These are phyloP conservation scores for Letharia columbiana DNA, from an alignment of 495 filamentous ascomycete genomes.

Conservation along the genomic window DNA sequence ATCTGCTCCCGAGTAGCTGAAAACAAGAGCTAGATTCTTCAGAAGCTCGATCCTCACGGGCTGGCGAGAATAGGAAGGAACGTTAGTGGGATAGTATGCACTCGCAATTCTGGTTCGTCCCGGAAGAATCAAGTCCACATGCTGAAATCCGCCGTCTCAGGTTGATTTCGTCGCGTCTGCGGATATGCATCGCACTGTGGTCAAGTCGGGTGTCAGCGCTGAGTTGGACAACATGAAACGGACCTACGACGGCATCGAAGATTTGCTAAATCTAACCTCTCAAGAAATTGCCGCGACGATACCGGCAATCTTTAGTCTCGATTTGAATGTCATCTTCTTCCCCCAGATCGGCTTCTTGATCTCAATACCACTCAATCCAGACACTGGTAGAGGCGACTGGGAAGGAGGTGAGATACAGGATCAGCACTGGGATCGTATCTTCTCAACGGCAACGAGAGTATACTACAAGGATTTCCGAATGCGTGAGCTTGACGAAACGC, in stretches of 20 bases:
- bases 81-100: constrained; percentile 22
- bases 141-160: constrained; percentile 29
- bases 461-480: constrained; percentile 88
- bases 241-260: constrained; percentile 66
- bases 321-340: constrained; percentile 77
- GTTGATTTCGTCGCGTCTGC: constrained; percentile 78
- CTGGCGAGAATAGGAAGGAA: constrained; percentile 21
- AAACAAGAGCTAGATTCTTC: constrained; percentile 29
- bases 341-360: constrained; percentile 88
- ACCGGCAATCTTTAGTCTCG: constrained; percentile 50
- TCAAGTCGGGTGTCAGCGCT: constrained; percentile 62
- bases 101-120: background rate
- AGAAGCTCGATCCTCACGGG: constrained; percentile 33
- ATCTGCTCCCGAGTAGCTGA: background rate
- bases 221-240: constrained; percentile 72
- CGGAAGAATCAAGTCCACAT: background rate
- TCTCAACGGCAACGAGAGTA: constrained; percentile 58
- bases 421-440: constrained; percentile 68
- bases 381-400: constrained; percentile 55
- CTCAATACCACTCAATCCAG: constrained; percentile 55
- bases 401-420: constrained; percentile 48
- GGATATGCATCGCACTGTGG: constrained; percentile 63
- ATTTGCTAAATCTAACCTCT: constrained; percentile 60
- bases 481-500: constrained; percentile 70
- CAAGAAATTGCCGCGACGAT: constrained; percentile 51